Evolutionary conservation across 116 monocot genomes (phyloP), one percentile per base, ranked within the genome.

Genomic region (Papilionanthe hybrid): DNA sequence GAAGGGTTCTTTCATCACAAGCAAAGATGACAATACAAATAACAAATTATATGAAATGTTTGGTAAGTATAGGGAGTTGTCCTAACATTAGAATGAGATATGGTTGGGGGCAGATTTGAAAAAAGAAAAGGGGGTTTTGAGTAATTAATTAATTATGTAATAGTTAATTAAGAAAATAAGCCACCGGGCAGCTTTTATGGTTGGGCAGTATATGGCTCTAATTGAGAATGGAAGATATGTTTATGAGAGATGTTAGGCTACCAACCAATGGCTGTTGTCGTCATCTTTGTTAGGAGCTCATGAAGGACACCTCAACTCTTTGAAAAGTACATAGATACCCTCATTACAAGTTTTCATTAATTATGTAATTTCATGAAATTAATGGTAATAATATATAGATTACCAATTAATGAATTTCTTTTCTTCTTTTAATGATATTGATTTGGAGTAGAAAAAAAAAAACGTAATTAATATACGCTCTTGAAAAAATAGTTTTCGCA

Each of bases 251-350:
- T 75, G 71, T 44, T 84, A 69, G 84, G 80, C 80, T 30, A 77
- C 80, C 84, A 80, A 84, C 71, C 84, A 42, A 47, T 56, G 60
- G 58, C 30, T n/a, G 50, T 55, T 80, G 22, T 49, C 80, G 77
- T 67, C 76, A 71, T 84, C 77, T 84, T 66, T 28, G 43, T 63
- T 49, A 37, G 18, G n/a, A 20, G 37, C n/a, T 27, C 11, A 75
- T 73, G n/a, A 18, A 29, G 5, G 22, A 82, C 76, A 47, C 75
- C 18, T 68, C 69, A 55, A 41, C 43, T 82, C 67, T 10, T 41
- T 43, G 43, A 81, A 63, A 82, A 82, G 55, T 81, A 75, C 60
- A 58, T 17, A 2, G 13, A 43, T 69, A 50, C 75, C 81, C 42
- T 49, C 27, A 4, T 53, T 4, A 4, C 53, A 53, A 15, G 15